Evolutionary conservation across 257 asterid genomes (phyloP).

Genomic region (Scutellaria barbata): DNA sequence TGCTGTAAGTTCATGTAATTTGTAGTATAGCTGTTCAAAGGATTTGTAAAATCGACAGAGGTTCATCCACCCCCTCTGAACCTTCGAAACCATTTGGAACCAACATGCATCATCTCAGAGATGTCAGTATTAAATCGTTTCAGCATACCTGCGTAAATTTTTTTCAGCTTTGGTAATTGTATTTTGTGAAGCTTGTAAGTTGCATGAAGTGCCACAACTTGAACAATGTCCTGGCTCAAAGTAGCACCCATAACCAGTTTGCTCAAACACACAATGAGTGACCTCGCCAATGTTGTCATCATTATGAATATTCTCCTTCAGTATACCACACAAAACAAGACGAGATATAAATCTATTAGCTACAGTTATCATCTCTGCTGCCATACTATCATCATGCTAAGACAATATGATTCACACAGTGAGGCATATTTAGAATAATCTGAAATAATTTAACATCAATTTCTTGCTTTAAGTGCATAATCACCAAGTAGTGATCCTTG

Average conservation of each 20-base stretch:
- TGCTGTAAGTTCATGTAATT: too few species aligned
- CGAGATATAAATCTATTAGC: not conserved
- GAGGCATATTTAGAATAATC: conserved; percentile 12
- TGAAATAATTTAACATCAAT: conserved; percentile 7
- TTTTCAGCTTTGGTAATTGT: conserved; percentile 52
- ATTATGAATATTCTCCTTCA: conserved; percentile 47
- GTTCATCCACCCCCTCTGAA: too few species aligned
- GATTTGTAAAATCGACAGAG: too few species aligned
- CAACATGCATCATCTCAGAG: conserved; percentile 16
- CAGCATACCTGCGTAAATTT: conserved; percentile 55
- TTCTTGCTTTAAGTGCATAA: conserved; percentile 14
- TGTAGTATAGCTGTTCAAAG: too few species aligned
- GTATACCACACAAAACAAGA: conserved; percentile 16
- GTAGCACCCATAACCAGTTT: conserved; percentile 37
- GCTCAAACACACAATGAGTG: conserved; percentile 50
- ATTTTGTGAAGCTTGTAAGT: conserved; percentile 60
- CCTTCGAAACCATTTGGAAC: too few species aligned
- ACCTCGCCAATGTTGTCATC: conserved; percentile 44
- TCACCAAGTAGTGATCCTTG: not conserved
- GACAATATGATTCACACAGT: conserved; percentile 19
- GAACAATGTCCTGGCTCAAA: conserved; percentile 66
- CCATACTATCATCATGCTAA: not conserved
- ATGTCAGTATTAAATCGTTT: conserved; percentile 12
- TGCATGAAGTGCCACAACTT: conserved; percentile 61
- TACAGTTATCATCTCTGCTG: conserved; percentile 4